Evolutionary conservation across 306 rosid genomes (phyloP).

Genomic region (Carpinus viminea): DNA sequence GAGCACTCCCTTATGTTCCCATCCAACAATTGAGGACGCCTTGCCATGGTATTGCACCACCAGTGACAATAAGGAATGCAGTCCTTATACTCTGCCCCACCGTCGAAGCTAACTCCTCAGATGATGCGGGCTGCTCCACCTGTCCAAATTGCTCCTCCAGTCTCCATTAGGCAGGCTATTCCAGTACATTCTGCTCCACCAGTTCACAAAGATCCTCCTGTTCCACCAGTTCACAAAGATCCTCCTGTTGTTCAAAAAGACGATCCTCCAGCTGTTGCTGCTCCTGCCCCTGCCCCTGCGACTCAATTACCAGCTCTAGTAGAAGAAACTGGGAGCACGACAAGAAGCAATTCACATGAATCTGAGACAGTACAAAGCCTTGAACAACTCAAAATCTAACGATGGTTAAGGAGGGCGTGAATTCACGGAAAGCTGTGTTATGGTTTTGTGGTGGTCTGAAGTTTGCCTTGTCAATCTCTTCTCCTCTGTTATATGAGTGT

Average conservation of each 20-base stretch:
- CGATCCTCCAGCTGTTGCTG: slow-evolving; percentile 25
- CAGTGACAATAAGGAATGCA: slow-evolving; percentile 80
- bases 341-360: slow-evolving; percentile 38
- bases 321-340: slow-evolving; percentile 38
- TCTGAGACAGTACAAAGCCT: slow-evolving; percentile 51
- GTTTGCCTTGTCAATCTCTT: slow-evolving; percentile 41
- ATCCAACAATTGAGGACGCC: slow-evolving; percentile 73
- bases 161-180: slow-evolving; percentile 73
- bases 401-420: slow-evolving; percentile 29
- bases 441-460: slow-evolving; percentile 57
- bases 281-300: slow-evolving; percentile 22
- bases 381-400: slow-evolving; percentile 73
- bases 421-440: slow-evolving; percentile 43
- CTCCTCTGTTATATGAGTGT: slow-evolving; percentile 52
- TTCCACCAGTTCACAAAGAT: slow-evolving; percentile 64
- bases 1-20: slow-evolving; percentile 87
- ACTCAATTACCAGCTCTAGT: slow-evolving; percentile 40
- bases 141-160: slow-evolving; percentile 66
- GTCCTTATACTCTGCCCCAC: slow-evolving; percentile 93
- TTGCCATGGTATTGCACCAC: slow-evolving; percentile 86
- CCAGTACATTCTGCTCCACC: slow-evolving; percentile 83
- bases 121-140: slow-evolving; percentile 49
- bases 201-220: slow-evolving; percentile 43
- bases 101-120: slow-evolving; percentile 47
- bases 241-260: slow-evolving; percentile 35